phyloP scores from a whole-genome alignment of 352 stramenopile genomes.

The Phytophthora uliginosa region DNA sequence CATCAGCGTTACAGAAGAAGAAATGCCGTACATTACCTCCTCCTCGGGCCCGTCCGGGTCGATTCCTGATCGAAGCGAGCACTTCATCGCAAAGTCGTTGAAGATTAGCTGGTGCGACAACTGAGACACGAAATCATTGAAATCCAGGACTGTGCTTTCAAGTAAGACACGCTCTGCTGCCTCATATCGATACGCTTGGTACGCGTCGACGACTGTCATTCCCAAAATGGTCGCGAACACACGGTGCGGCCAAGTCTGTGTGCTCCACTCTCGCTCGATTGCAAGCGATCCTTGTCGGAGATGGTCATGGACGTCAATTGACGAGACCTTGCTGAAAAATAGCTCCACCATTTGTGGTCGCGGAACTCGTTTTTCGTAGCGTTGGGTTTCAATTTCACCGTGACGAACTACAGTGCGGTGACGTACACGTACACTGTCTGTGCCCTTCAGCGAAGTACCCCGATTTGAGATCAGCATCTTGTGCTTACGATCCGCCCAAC shows the following conservation, averaged over 20 bases:
- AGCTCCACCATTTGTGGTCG: conserved; percentile 2
- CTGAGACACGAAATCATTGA: not conserved
- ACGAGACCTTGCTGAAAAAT: not conserved
- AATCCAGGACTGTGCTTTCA: not conserved
- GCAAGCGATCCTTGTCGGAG: not conserved
- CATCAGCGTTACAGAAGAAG: not conserved
- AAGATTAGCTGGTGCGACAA: not conserved
- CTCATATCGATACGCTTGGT: not conserved
- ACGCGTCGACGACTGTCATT: not conserved
- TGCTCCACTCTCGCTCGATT: not conserved
- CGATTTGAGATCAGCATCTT: not conserved
- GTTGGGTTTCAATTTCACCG: not conserved
- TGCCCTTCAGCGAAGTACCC: not conserved
- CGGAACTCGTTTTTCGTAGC: not conserved
- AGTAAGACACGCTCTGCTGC: not conserved
- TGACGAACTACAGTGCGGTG: not conserved
- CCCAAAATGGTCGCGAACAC: not conserved
- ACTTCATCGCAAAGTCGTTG: not conserved
- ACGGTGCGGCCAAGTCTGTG: not conserved
- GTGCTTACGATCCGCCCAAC: not conserved
- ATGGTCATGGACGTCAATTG: not conserved
- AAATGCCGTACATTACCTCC: not conserved
- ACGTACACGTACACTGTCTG: not conserved
- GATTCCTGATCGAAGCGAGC: not conserved
- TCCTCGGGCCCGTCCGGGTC: not conserved